Evolutionary conservation across 306 rosid genomes (phyloP).

Genomic region (Erythrophleum fordii): DNA sequence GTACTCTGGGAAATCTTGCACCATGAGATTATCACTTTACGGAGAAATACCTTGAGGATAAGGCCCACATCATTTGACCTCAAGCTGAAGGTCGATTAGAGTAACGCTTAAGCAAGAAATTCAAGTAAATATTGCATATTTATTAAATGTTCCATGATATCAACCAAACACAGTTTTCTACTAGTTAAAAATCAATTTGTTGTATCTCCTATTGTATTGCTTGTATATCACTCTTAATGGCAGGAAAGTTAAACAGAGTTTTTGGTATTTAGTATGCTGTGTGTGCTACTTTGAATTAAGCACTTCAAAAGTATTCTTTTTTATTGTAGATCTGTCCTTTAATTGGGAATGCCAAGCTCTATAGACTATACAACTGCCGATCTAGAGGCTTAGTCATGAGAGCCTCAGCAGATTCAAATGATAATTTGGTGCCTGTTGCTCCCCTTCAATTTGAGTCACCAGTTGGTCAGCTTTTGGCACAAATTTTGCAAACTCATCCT

Average conservation of each 20-base stretch:
- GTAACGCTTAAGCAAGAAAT: background rate
- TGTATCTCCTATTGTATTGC: background rate
- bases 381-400: conserved; percentile 61
- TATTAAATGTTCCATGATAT: background rate
- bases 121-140: background rate
- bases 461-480: conserved; percentile 87
- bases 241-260: background rate
- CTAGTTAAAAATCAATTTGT: background rate
- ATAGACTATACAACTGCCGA: conserved; percentile 57
- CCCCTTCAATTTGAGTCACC: conserved; percentile 88
- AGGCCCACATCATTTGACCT: background rate
- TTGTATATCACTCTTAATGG: background rate
- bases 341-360: conserved; percentile 60
- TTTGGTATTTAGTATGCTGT: conserved; percentile 17
- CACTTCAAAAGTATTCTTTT: background rate
- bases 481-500: conserved; percentile 83
- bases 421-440: conserved; percentile 61
- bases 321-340: conserved; percentile 59
- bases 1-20: background rate
- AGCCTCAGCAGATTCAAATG: conserved; percentile 75
- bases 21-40: background rate
- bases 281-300: background rate
- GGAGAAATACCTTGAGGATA: background rate
- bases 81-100: background rate
- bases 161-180: background rate